Percentiles rank a stretch among this genome's conserved stretches.
These are phyloP conservation scores for Gymnopilus dilepis DNA, from an alignment of 768 basidiomycete genomes.

Conservation along the genomic window DNA sequence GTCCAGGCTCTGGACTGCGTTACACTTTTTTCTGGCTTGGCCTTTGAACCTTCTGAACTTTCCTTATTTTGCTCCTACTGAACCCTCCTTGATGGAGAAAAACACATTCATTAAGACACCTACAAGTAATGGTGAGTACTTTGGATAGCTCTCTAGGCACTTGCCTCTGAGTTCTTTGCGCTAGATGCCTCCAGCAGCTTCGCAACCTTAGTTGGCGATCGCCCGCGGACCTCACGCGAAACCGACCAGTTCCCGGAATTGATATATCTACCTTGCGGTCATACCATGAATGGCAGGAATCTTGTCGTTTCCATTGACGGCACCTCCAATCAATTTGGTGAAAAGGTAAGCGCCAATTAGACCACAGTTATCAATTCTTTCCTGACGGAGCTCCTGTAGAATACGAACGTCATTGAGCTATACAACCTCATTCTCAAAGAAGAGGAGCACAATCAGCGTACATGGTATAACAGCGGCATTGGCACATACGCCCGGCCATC, in stretches of 20 bases:
- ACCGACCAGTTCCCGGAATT: not conserved
- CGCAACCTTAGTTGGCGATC: not conserved
- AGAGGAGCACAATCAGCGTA: slow-evolving; percentile 23
- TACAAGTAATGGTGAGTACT: not conserved
- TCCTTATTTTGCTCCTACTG: not conserved
- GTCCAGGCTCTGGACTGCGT: too few species aligned
- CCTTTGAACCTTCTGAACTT: not conserved
- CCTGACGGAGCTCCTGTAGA: slow-evolving; percentile 18
- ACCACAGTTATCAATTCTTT: not conserved
- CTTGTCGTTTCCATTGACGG: slow-evolving; percentile 31
- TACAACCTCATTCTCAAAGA: slow-evolving; percentile 29
- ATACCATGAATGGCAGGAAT: slow-evolving; percentile 41
- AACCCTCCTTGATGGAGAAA: not conserved
- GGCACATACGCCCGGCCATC: slow-evolving; percentile 32
- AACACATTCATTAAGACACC: not conserved
- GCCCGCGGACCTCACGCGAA: not conserved
- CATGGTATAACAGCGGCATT: slow-evolving; percentile 38
- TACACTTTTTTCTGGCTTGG: too few species aligned
- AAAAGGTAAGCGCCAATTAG: slow-evolving; percentile 14
- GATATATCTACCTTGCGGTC: not conserved
- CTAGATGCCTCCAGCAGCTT: not conserved
- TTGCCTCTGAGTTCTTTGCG: not conserved
- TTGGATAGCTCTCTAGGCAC: too few species aligned
- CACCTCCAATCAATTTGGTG: slow-evolving; percentile 34
- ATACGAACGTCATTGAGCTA: slow-evolving; percentile 36